Evolutionary conservation across 208 protist genomes (phyloP).

Genomic region (Acanthamoeba divionensis): DNA sequence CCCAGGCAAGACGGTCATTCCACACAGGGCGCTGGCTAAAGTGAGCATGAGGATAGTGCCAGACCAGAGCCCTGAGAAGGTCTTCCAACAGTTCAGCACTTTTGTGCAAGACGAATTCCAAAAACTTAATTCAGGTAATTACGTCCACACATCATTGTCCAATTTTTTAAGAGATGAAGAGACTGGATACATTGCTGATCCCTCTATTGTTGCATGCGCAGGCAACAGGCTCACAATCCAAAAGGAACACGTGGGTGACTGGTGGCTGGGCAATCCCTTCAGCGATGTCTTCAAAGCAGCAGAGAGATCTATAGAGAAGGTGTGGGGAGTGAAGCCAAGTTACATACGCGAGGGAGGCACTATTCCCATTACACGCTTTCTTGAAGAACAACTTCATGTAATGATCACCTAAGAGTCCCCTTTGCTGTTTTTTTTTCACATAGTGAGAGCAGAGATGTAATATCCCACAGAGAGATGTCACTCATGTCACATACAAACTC

Average conservation of each 20-base stretch:
- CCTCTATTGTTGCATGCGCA: neutral
- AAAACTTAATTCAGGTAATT: neutral
- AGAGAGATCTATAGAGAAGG: neutral
- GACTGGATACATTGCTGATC: neutral
- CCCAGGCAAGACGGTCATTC: conserved; percentile 21
- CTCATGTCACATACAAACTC: too few relatives aligned
- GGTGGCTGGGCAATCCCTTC: conserved; percentile 55
- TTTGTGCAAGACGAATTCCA: conserved; percentile 6
- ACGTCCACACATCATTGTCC: neutral
- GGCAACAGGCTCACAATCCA: neutral
- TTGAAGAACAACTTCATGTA: conserved; percentile 48
- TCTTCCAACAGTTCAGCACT: neutral
- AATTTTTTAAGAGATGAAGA: neutral
- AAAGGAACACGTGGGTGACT: conserved; percentile 11
- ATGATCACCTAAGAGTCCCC: too few relatives aligned
- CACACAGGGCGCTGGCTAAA: neutral
- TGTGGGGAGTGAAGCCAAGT: conserved; percentile 4
- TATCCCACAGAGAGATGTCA: too few relatives aligned
- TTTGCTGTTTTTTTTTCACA: too few relatives aligned
- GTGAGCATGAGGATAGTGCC: conserved; percentile 50
- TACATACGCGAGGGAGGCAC: conserved; percentile 55
- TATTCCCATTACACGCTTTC: conserved; percentile 33
- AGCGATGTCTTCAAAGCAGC: conserved; percentile 11
- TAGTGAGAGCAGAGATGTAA: too few relatives aligned
- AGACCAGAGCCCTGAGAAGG: conserved; percentile 9